Evolutionary conservation across 331 rosid species (phyloP), one percentile per base, ranked within the genome.

Genomic region (Pyracantha coccinea): DNA sequence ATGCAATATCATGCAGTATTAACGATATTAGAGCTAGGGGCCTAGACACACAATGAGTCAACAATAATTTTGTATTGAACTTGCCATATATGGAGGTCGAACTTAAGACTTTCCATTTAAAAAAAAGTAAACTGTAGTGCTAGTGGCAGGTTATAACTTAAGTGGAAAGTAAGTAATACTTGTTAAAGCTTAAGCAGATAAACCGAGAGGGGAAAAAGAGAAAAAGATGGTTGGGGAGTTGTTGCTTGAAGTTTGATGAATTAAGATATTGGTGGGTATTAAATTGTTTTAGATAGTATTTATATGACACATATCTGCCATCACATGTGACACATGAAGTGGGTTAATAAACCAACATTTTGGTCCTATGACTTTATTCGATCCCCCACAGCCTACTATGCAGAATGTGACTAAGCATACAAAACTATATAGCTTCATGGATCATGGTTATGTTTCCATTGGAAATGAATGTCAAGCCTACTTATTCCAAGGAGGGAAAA

Each of bases 101-200:
- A 41, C 4, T 11, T 11, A 41, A 38, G 11, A 41, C 1, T 0
- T 41, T 41, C 5, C 47, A 41, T 15, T 1, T 41, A 11, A 19
- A 41, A 38, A 41, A 4, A 41, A 41, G 1, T 41, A 11, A 41
- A 41, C 15, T 41, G 47, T 41, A 41, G 15, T 41, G 47, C 0
- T 11, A 41, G 47, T 11, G 47, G 47, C 47, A 11, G 14, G 15
- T 72, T 74, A 85, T 81, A 72, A 63, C 89, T 77, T 81, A 68
- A 62, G 72, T 45, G 38, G 69, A 66, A 83, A 69, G 75, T 66
- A 79, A 69, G 20, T 33, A 50, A 21, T 32, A 75, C 83, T 78
- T 72, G 78, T 80, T 53, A 78, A 72, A 79, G 84, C 83, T 52
- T n/a, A 61, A 62, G 60, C 58, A 50, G 57, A 47, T 52, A 59